A percentile compares a stretch with the other conserved stretches of the same genome.
Conservation (phyloP, 257 asterid genomes). For the Gentiana straminea region DNA sequence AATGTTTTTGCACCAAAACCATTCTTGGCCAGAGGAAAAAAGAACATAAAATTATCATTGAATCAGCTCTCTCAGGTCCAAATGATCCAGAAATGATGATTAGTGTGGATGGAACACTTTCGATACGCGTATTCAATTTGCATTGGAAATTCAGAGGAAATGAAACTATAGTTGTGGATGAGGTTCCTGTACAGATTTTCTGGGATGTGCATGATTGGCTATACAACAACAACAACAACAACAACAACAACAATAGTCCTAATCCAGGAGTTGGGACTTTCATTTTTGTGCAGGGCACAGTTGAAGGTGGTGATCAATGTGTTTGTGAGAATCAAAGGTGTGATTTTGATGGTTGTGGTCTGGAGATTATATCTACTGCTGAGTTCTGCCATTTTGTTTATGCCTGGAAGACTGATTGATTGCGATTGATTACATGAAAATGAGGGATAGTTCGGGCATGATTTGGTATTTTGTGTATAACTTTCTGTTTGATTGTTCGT, state of each 20-base stretch:
- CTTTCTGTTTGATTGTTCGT: too few species aligned
- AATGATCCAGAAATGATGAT: conserved; percentile 81
- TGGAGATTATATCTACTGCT: conserved; percentile 12
- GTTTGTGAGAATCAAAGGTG: conserved; percentile 2
- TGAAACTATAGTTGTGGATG: conserved; percentile 53
- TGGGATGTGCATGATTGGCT: conserved; percentile 96
- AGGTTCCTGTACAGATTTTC: conserved; percentile 46
- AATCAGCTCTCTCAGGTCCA: conserved; percentile 34
- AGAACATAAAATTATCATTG: conserved; percentile 60
- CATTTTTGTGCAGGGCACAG: conserved; percentile 41
- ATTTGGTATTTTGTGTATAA: too few species aligned
- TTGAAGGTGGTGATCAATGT: conserved; percentile 13
- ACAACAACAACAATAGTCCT: background rate
- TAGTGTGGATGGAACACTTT: conserved; percentile 57
- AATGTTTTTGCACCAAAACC: conserved; percentile 60
- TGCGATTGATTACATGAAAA: too few species aligned
- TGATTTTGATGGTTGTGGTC: conserved; percentile 9
- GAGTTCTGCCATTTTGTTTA: conserved; percentile 68
- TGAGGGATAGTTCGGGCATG: too few species aligned
- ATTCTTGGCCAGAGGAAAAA: conserved; percentile 46
- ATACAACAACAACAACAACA: conserved; percentile 12
- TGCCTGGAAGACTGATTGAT: conserved; percentile 62
- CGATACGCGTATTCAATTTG: conserved; percentile 49
- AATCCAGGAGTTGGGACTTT: conserved; percentile 51
- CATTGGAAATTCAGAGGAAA: conserved; percentile 94